Percentiles rank a stretch among this genome's conserved stretches.
Evolutionary conservation across 2,329 filamentous ascomycete species (phyloP).

Genomic region (Eutypa lata): DNA sequence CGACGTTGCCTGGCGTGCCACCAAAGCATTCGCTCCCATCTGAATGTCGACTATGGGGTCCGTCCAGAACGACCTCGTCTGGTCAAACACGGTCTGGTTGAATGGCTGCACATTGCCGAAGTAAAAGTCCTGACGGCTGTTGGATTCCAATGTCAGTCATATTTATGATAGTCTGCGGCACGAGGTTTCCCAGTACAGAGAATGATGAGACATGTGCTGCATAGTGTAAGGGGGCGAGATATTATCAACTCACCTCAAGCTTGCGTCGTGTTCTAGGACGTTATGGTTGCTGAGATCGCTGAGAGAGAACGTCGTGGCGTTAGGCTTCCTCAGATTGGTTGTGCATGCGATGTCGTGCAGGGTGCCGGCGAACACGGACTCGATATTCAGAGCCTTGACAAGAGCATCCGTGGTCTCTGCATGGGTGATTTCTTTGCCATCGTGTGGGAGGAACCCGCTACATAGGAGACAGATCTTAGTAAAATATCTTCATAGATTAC

Average conservation of each 20-base stretch:
- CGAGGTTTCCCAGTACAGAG: no score
- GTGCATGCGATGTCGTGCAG: constrained; percentile 9
- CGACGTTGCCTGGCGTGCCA: constrained; percentile 13
- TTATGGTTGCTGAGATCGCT: constrained; percentile 15
- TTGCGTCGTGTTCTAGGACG: constrained; percentile 19
- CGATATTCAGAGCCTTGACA: constrained; percentile 10
- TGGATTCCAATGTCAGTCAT: not conserved
- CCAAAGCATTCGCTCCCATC: constrained; percentile 14
- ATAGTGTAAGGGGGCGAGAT: not conserved
- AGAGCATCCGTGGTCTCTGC: constrained; percentile 13
- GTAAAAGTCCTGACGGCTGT: constrained; percentile 12
- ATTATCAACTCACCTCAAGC: constrained; percentile 12
- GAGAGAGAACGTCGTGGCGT: constrained; percentile 14
- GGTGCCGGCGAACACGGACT: not conserved
- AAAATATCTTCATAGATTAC: not conserved
- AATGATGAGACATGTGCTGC: no score
- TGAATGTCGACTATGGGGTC: constrained; percentile 13
- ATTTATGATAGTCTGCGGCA: no score
- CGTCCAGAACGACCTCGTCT: constrained; percentile 17
- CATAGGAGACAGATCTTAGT: not conserved
- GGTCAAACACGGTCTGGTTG: constrained; percentile 15
- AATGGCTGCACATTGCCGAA: constrained; percentile 14
- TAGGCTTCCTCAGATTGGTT: constrained; percentile 12
- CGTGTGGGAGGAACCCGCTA: constrained; percentile 15
- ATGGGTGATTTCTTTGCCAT: constrained; percentile 12